Percentiles rank a stretch among this genome's conserved stretches.
phyloP scores from a whole-genome alignment of 2,329 filamentous ascomycete genomes.

The Metarhizium robertsii region DNA sequence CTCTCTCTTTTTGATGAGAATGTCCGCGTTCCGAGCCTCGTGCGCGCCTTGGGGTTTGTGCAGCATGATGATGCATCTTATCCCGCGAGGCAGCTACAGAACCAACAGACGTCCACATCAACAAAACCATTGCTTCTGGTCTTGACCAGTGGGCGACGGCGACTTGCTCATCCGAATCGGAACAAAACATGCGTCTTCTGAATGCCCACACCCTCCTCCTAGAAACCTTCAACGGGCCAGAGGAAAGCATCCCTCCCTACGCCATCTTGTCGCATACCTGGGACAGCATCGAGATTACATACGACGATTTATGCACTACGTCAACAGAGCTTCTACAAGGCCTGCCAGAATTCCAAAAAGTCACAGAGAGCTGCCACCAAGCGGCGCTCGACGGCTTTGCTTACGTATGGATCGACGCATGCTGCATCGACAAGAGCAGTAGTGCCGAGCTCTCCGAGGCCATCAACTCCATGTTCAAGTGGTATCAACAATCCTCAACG shows the following conservation, averaged over 20 bases:
- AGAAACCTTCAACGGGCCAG: conserved; percentile 3
- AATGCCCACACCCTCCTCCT: background rate
- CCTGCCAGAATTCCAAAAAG: conserved; percentile 13
- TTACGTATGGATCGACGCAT: too few relatives aligned
- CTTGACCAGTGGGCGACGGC: too few relatives aligned
- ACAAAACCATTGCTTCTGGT: background rate
- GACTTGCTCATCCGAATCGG: background rate
- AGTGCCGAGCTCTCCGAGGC: too few relatives aligned
- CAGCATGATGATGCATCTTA: too few relatives aligned
- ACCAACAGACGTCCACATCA: background rate
- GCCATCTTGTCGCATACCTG: conserved; percentile 22
- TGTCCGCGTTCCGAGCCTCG: too few relatives aligned
- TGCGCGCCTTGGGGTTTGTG: too few relatives aligned
- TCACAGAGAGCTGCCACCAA: background rate
- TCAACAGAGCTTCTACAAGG: background rate
- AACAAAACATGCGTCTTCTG: conserved; percentile 5
- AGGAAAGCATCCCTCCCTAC: conserved; percentile 11
- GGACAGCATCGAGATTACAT: conserved; percentile 16
- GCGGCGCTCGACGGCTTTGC: too few relatives aligned
- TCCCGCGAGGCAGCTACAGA: too few relatives aligned
- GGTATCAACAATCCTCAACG: too few relatives aligned
- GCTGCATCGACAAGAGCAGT: too few relatives aligned
- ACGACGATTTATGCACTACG: conserved; percentile 12
- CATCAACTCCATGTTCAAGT: too few relatives aligned
- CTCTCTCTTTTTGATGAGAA: too few relatives aligned